A percentile compares a stretch with the other conserved stretches of the same genome.
Evolutionary conservation across 2,329 filamentous ascomycete genomes (phyloP).

Genomic region (Elsinoe australis): DNA sequence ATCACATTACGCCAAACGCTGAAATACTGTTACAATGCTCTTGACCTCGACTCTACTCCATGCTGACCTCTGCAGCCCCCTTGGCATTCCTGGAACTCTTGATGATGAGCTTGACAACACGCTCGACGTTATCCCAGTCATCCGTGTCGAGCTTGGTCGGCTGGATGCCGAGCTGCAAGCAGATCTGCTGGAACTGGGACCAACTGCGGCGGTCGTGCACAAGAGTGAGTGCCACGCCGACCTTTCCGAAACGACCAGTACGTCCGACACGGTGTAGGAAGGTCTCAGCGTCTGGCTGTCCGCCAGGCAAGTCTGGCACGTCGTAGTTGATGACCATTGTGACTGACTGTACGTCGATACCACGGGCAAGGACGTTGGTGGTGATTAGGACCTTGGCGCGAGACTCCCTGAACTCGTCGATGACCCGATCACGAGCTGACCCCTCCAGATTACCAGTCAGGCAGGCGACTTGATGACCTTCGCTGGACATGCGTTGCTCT

Average conservation of each 20-base stretch:
- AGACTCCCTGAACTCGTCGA: constrained; percentile 78
- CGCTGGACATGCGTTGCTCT: constrained; percentile 72
- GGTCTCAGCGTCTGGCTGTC: constrained; percentile 78
- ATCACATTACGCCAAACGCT: too few relatives aligned
- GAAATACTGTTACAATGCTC: too few relatives aligned
- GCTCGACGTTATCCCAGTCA: constrained; percentile 88
- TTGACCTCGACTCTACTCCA: too few relatives aligned
- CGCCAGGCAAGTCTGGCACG: constrained; percentile 50
- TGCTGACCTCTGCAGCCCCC: too few relatives aligned
- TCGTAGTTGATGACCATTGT: constrained; percentile 98
- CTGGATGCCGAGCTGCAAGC: constrained; percentile 69
- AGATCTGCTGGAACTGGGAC: constrained; percentile 70
- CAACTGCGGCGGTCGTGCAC: constrained; percentile 81
- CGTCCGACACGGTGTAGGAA: constrained; percentile 97
- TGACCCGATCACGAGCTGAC: constrained; percentile 68
- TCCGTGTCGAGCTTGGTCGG: constrained; percentile 72
- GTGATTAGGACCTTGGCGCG: constrained; percentile 94
- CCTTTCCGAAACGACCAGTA: constrained; percentile 91
- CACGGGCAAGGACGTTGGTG: constrained; percentile 91
- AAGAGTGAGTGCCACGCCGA: constrained; percentile 92
- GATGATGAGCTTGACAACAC: constrained; percentile 71
- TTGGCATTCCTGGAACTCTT: too few relatives aligned
- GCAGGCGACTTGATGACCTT: constrained; percentile 86
- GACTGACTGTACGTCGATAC: constrained; percentile 85
- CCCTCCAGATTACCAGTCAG: constrained; percentile 86